phyloP scores from a whole-genome alignment of 345 rosid species.

The Rhodamnia argentea region DNA sequence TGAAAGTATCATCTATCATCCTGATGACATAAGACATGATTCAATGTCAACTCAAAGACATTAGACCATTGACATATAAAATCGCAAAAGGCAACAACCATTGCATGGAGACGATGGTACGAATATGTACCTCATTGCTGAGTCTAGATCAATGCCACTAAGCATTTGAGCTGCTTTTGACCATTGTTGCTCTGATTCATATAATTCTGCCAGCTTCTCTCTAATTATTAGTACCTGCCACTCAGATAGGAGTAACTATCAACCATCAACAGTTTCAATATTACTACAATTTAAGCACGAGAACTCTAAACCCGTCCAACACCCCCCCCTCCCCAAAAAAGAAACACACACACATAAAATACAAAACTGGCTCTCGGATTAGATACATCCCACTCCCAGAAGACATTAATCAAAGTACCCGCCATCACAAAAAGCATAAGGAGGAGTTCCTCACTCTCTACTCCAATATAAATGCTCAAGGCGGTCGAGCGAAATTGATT shows the following conservation, averaged over 20 bases:
- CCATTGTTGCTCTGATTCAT: conserved; percentile 90
- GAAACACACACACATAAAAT: too few relatives aligned
- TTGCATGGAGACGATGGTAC: background rate
- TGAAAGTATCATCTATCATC: conserved; percentile 78
- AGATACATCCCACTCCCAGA: too few relatives aligned
- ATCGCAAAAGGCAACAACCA: background rate
- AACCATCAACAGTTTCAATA: background rate
- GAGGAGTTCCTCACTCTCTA: background rate
- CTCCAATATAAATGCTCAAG: background rate
- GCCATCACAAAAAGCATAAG: background rate
- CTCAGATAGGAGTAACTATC: background rate
- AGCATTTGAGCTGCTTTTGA: conserved; percentile 98
- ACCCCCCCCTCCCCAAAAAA: too few relatives aligned
- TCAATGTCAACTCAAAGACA: conserved; percentile 5
- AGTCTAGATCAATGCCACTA: conserved; percentile 93
- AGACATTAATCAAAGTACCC: background rate
- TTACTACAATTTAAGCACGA: background rate
- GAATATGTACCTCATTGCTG: conserved; percentile 74
- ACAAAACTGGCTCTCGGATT: too few relatives aligned
- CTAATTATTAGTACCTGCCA: conserved; percentile 70
- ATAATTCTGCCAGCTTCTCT: conserved; percentile 92
- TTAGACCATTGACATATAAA: background rate
- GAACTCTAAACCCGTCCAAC: background rate
- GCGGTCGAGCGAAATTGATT: background rate
- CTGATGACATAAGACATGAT: conserved; percentile 15